A percentile compares a stretch with the other conserved stretches of the same genome.
Evolutionary conservation across 257 asterid genomes (phyloP).

Genomic region (Verbascum thapsus): DNA sequence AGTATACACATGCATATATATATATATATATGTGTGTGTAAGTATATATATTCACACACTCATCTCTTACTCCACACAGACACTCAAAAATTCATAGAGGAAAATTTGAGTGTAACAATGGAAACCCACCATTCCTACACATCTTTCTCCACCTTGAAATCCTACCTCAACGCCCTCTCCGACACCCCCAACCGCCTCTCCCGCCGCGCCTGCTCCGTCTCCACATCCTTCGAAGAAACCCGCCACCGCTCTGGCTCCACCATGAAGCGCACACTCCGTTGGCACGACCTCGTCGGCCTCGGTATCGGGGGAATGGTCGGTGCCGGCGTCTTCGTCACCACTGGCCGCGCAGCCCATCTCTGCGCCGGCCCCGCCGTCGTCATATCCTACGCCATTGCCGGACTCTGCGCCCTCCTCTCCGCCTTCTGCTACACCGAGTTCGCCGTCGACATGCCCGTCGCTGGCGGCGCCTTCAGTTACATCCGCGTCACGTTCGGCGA

Average conservation of each 20-base stretch:
- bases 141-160: constrained; percentile 64
- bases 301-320: constrained; percentile 99
- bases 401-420: constrained; percentile 89
- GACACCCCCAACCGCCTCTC: constrained; percentile 70
- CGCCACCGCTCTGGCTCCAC: constrained; percentile 61
- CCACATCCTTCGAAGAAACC: constrained; percentile 65
- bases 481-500: constrained; percentile 93
- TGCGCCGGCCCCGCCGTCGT: constrained; percentile 89
- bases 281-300: constrained; percentile 81
- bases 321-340: constrained; percentile 92
- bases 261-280: constrained; percentile 67
- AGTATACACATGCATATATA: not conserved
- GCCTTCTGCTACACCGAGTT: constrained; percentile 97
- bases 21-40: not conserved
- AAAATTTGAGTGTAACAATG: constrained; percentile 28
- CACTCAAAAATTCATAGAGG: too few relatives aligned
- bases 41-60: not conserved
- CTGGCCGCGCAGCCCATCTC: constrained; percentile 64
- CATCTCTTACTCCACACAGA: not conserved
- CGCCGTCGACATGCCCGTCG: constrained; percentile 97
- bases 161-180: constrained; percentile 78
- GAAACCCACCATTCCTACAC: constrained; percentile 33
- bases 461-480: constrained; percentile 98
- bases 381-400: constrained; percentile 93
- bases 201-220: constrained; percentile 69